Base-by-base conservation (phyloP, 2,329 filamentous ascomycete genomes). In the Fusarium sp. region DNA sequence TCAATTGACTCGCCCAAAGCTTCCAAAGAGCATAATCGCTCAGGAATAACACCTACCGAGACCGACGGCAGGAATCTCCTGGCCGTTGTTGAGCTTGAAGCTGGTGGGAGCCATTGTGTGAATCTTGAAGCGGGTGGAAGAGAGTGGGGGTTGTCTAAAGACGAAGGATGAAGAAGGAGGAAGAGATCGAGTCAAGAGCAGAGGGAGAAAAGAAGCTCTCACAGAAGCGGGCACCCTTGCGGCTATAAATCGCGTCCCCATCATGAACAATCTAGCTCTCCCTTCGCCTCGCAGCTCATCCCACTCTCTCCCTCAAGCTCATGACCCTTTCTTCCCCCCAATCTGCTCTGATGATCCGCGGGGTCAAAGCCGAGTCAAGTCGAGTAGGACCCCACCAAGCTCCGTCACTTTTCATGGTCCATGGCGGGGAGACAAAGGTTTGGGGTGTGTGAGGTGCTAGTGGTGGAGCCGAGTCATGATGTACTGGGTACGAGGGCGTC, bases 51-150 rank as follows among this genome's bases (percentile, higher is more conserved):
- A 77, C 84, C 55, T 83, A 91, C 89, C 90, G 33, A 92, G 85
- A 61, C 90, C 91, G 22, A 93, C 80, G 42, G 90, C 88, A 57
- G 91, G 91, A 70, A 93, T 92, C 71, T 89, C 84, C 65, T 85
- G 83, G 67, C 90, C 90, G 40, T 86, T 91, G 84, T 92, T 93
- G 74, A 93, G 87, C 79, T 88, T 91, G 83, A 90, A 92, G 24
- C 84, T 85, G 72, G 87, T 84, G 73, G 85, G 85, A 67, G 87
- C 83, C 88, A 91, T 91, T 70, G 63, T 79, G 64, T 70, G 62
- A 44, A 67, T 64, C 29, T 44, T 62, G 65, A 27, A 51, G 44
- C 35, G 22, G 63, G 20, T 9, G 29, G 40, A 31, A 38, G 44
- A 69, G 53, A 59, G 53, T 38, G 29, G 57, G 46, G 46, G 31